Evolutionary conservation across 2,329 filamentous ascomycete genomes (phyloP).

Genomic region (Fusarium buharicum): DNA sequence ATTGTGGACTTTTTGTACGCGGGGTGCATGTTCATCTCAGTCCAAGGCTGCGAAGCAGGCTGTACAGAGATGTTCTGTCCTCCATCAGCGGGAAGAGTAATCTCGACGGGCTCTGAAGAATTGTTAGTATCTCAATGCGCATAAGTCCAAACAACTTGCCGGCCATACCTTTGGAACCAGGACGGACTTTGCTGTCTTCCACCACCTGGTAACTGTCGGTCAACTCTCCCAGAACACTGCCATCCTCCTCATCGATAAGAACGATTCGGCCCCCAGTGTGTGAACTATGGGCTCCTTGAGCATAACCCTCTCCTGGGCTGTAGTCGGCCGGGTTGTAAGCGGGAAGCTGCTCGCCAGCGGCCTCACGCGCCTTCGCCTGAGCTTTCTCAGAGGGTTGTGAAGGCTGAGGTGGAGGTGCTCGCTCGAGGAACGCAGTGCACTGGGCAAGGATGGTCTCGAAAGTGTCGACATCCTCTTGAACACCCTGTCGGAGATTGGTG

Average conservation of each 20-base stretch:
- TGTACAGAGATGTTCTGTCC: slow-evolving; percentile 72
- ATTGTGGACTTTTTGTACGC: slow-evolving; percentile 90
- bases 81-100: slow-evolving; percentile 76
- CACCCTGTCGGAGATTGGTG: slow-evolving; percentile 74
- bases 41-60: slow-evolving; percentile 75
- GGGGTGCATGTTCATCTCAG: slow-evolving; percentile 83
- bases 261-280: slow-evolving; percentile 77
- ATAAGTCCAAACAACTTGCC: neutral
- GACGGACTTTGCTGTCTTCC: slow-evolving; percentile 78
- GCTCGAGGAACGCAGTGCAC: slow-evolving; percentile 94
- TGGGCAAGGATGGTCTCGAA: slow-evolving; percentile 99
- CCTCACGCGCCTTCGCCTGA: slow-evolving; percentile 55
- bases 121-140: slow-evolving; percentile 2
- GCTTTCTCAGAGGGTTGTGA: slow-evolving; percentile 48
- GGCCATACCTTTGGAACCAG: slow-evolving; percentile 87
- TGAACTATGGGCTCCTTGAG: slow-evolving; percentile 68
- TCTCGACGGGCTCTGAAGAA: slow-evolving; percentile 75
- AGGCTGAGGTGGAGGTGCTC: slow-evolving; percentile 70
- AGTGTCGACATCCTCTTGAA: slow-evolving; percentile 93
- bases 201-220: slow-evolving; percentile 83
- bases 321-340: slow-evolving; percentile 86
- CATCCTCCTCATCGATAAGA: slow-evolving; percentile 93
- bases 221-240: slow-evolving; percentile 92
- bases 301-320: slow-evolving; percentile 82
- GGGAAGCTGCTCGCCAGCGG: slow-evolving; percentile 59